Conservation (phyloP, 2,329 filamentous ascomycete species). For the Emericellopsis atlantica region DNA sequence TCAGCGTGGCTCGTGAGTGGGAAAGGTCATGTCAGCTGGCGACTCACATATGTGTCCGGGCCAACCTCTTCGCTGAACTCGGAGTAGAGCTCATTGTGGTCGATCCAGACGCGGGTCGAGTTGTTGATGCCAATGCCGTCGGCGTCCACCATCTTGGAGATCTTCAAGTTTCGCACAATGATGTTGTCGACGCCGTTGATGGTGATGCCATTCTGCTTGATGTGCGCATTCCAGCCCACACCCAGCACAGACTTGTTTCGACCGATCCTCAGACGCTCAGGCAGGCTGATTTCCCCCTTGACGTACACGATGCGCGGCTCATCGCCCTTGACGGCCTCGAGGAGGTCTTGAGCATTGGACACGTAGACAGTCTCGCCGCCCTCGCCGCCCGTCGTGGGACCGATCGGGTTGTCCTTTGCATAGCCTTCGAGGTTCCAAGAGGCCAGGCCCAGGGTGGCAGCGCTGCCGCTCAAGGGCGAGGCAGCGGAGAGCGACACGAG, state of each 20-base stretch:
- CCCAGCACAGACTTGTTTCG: conserved; percentile 30
- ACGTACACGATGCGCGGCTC: conserved; percentile 28
- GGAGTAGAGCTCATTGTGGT: conserved; percentile 32
- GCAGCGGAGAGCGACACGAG: background rate
- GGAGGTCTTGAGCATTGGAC: conserved; percentile 26
- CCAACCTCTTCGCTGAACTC: conserved; percentile 20
- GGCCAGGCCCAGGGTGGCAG: background rate
- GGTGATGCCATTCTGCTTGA: conserved; percentile 19
- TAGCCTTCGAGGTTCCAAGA: conserved; percentile 4
- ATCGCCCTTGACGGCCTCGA: conserved; percentile 27
- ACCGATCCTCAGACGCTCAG: conserved; percentile 23
- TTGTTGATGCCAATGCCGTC: conserved; percentile 31
- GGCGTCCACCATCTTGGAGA: conserved; percentile 21
- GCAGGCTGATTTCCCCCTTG: conserved; percentile 24
- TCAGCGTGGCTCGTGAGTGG: background rate
- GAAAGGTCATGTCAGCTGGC: background rate
- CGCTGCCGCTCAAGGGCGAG: background rate
- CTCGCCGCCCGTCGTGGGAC: conserved; percentile 22
- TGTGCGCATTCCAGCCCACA: conserved; percentile 14
- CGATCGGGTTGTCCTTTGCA: conserved; percentile 21
- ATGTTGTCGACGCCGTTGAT: conserved; percentile 19
- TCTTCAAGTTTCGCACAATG: conserved; percentile 22
- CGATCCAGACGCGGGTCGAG: conserved; percentile 31
- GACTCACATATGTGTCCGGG: conserved; percentile 20
- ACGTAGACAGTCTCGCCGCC: conserved; percentile 33